Conservation (phyloP, 1,284 basidiomycete genomes). For the Moniliella sp. region DNA sequence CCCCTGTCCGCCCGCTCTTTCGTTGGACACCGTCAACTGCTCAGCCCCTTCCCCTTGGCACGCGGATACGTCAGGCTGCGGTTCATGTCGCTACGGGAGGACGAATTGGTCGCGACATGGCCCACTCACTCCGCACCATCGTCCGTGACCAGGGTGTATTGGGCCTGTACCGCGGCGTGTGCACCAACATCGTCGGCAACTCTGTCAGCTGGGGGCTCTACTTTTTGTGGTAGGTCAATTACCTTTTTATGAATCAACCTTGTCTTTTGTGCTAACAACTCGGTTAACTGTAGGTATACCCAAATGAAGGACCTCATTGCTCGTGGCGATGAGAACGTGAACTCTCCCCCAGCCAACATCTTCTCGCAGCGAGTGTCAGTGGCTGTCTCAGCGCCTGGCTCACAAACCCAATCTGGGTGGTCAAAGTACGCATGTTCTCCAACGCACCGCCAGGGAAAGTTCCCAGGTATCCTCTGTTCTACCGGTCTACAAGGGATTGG, state of each 20-base stretch:
- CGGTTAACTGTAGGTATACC: slow-evolving; percentile 67
- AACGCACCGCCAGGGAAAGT: slow-evolving; percentile 37
- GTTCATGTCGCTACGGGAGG: background rate
- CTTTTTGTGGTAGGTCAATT: slow-evolving; percentile 68
- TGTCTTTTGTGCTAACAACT: background rate
- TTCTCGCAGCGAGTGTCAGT: slow-evolving; percentile 78
- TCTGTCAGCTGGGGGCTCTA: slow-evolving; percentile 94
- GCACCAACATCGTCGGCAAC: slow-evolving; percentile 79
- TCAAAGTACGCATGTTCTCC: slow-evolving; percentile 92
- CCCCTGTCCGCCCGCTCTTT: background rate
- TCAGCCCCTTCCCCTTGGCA: too few species aligned
- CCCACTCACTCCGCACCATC: slow-evolving; percentile 48
- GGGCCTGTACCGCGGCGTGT: slow-evolving; percentile 73
- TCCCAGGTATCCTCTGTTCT: too few species aligned
- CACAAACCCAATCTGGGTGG: slow-evolving; percentile 95
- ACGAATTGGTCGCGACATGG: background rate
- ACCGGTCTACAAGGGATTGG: too few species aligned
- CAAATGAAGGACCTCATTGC: slow-evolving; percentile 52
- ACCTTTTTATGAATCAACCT: background rate
- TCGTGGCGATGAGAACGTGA: slow-evolving; percentile 1
- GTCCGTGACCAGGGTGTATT: slow-evolving; percentile 54
- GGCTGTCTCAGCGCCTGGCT: slow-evolving; percentile 76
- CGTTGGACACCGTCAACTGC: too few species aligned
- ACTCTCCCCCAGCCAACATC: slow-evolving; percentile 56
- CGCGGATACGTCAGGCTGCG: background rate